Evolutionary conservation across 495 filamentous ascomycete species (phyloP).

Genomic region (Penicillium coffeae): DNA sequence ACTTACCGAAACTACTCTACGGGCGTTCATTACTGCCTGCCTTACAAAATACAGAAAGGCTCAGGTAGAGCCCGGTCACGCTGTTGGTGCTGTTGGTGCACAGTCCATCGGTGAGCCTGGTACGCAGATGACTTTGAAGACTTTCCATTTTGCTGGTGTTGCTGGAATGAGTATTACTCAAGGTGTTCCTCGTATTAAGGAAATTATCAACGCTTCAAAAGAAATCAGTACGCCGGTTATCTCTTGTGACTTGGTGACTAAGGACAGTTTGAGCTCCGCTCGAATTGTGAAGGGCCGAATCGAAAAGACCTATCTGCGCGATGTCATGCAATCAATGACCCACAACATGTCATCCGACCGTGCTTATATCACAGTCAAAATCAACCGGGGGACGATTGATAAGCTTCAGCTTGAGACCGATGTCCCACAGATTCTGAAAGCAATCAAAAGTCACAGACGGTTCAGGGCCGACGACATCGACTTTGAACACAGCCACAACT

Average conservation of each 20-base stretch:
- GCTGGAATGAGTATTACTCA: constrained; percentile 98
- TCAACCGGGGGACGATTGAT: constrained; percentile 73
- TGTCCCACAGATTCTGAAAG: constrained; percentile 61
- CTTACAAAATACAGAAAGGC: constrained; percentile 85
- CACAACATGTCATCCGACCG: constrained; percentile 76
- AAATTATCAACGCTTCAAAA: constrained; percentile 97
- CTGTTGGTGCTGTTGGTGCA: constrained; percentile 94
- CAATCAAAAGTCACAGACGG: constrained; percentile 74
- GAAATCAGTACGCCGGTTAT: constrained; percentile 93
- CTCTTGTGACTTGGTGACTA: constrained; percentile 71
- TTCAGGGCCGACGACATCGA: constrained; percentile 62
- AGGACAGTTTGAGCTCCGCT: constrained; percentile 65
- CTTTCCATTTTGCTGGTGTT: constrained; percentile 99
- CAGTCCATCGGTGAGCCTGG: constrained; percentile 98
- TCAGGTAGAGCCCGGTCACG: constrained; percentile 88
- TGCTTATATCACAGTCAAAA: constrained; percentile 66
- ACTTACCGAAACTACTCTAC: constrained; percentile 68
- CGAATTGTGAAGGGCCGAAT: constrained; percentile 86
- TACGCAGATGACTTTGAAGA: constrained; percentile 99
- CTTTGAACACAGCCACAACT: constrained; percentile 43
- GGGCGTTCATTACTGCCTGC: constrained; percentile 74
- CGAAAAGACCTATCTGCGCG: constrained; percentile 56
- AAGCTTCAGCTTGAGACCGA: constrained; percentile 74
- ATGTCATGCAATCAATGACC: constrained; percentile 71
- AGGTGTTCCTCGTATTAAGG: constrained; percentile 98